These are phyloP conservation scores for Hippophae tibetana DNA, from an alignment of 306 rosid genomes.

Conservation along the genomic window DNA sequence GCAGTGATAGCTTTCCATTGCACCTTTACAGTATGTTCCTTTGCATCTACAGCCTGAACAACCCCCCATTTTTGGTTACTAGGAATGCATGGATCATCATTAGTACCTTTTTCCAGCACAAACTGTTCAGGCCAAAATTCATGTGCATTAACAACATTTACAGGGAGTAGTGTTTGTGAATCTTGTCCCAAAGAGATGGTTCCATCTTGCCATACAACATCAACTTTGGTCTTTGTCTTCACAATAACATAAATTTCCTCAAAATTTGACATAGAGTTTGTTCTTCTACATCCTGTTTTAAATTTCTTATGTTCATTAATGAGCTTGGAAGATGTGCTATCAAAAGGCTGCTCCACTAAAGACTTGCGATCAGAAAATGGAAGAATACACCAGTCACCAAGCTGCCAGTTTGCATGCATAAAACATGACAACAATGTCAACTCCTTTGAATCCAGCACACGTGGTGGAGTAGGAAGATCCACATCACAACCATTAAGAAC, in stretches of 20 bases:
- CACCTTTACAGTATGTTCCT: constrained; percentile 74
- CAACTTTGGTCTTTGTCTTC: constrained; percentile 75
- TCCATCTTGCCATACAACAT: constrained; percentile 87
- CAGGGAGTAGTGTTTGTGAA: constrained; percentile 54
- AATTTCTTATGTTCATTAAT: constrained; percentile 25
- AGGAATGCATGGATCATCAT: constrained; percentile 47
- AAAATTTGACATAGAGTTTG: constrained; percentile 26
- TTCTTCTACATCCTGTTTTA: constrained; percentile 31
- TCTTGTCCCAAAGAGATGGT: constrained; percentile 47
- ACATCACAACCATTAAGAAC: constrained; percentile 34
- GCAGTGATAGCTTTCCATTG: constrained; percentile 45
- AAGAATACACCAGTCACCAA: constrained; percentile 92
- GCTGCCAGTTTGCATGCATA: constrained; percentile 80
- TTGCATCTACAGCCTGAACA: constrained; percentile 67
- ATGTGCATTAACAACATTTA: constrained; percentile 52
- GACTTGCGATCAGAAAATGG: constrained; percentile 29
- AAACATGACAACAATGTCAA: constrained; percentile 72
- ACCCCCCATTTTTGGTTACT: constrained; percentile 76
- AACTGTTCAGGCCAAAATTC: constrained; percentile 94
- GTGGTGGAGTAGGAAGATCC: constrained; percentile 41
- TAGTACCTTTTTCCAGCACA: constrained; percentile 65
- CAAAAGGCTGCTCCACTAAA: constrained; percentile 24
- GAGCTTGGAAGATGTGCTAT: constrained; percentile 24
- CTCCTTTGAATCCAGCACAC: constrained; percentile 55
- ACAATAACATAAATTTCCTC: constrained; percentile 51